These are phyloP conservation scores for Theileria orientalis DNA, from an alignment of 169 alveolate genomes.

Conservation along the genomic window DNA sequence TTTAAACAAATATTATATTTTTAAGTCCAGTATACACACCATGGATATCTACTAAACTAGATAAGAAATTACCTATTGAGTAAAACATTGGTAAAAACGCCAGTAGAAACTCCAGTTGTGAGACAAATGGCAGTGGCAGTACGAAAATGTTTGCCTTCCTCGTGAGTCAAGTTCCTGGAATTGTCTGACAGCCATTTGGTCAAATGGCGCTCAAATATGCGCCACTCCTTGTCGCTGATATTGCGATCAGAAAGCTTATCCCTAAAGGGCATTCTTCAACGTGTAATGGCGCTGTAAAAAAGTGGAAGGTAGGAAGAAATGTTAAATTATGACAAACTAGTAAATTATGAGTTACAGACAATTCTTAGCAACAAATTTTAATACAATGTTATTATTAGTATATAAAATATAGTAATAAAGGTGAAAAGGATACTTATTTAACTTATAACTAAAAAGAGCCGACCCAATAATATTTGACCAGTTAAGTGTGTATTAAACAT, in stretches of 20 bases:
- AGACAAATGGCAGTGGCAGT: constrained; percentile 35
- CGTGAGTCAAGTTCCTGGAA: constrained; percentile 17
- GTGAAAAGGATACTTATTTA: too few species aligned
- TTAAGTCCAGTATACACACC: too few species aligned
- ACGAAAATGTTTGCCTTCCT: constrained; percentile 36
- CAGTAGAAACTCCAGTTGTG: constrained; percentile 17
- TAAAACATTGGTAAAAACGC: neutral
- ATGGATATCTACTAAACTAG: too few species aligned
- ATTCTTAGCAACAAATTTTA: too few species aligned
- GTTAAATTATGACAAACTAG: too few species aligned
- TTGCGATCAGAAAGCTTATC: too few species aligned
- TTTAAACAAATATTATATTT: too few species aligned
- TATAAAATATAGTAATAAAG: too few species aligned
- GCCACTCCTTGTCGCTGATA: constrained; percentile 38
- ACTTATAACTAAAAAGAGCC: neutral
- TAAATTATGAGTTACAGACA: too few species aligned
- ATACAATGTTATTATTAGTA: too few species aligned
- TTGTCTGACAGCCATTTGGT: constrained; percentile 48
- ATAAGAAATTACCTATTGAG: neutral
- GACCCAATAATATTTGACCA: neutral
- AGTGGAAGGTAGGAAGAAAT: neutral
- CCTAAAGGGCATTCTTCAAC: neutral
- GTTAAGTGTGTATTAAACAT: too few species aligned
- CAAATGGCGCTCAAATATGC: constrained; percentile 37
- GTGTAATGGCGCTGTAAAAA: neutral